phyloP scores from a whole-genome alignment of 1,284 basidiomycete species.

The Malassezia obtusa region DNA sequence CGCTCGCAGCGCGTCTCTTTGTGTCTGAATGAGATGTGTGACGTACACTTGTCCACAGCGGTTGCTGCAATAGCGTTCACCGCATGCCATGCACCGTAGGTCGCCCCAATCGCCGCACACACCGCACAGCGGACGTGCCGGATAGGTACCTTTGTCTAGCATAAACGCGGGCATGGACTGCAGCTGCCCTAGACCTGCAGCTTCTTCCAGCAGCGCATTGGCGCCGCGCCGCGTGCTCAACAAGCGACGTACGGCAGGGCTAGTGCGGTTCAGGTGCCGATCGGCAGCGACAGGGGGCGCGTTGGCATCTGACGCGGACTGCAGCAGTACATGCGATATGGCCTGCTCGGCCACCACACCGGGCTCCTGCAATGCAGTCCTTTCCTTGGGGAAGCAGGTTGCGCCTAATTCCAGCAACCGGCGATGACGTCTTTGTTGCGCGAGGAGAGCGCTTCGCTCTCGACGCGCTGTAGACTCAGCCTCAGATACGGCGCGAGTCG shows the following conservation, averaged over 20 bases:
- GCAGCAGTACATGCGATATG: slow-evolving; percentile 9
- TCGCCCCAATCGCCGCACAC: slow-evolving; percentile 18
- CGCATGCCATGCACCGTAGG: slow-evolving; percentile 10
- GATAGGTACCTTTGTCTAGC: background rate
- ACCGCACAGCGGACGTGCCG: slow-evolving; percentile 9
- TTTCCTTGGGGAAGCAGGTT: slow-evolving; percentile 7
- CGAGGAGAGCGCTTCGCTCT: slow-evolving; percentile 1
- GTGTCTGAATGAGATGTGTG: slow-evolving; percentile 3
- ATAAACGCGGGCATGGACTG: slow-evolving; percentile 6
- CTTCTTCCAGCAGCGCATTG: slow-evolving; percentile 15
- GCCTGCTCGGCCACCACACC: slow-evolving; percentile 1
- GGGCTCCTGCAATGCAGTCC: background rate
- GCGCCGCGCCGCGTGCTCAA: slow-evolving; percentile 15
- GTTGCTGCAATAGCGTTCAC: slow-evolving; percentile 11
- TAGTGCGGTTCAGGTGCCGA: slow-evolving; percentile 1
- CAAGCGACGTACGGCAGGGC: slow-evolving; percentile 11
- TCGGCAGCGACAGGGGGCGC: slow-evolving; percentile 11
- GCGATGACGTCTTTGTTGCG: slow-evolving; percentile 7
- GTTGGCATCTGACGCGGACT: slow-evolving; percentile 13
- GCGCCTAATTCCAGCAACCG: slow-evolving; percentile 15
- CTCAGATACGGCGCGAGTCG: slow-evolving; percentile 5
- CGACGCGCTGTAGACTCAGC: slow-evolving; percentile 4
- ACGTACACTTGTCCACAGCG: slow-evolving; percentile 1
- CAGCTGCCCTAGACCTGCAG: slow-evolving; percentile 6
- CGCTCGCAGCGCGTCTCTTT: slow-evolving; percentile 15